Conservation (phyloP, 2,329 filamentous ascomycete genomes). For the Fusarium citri region DNA sequence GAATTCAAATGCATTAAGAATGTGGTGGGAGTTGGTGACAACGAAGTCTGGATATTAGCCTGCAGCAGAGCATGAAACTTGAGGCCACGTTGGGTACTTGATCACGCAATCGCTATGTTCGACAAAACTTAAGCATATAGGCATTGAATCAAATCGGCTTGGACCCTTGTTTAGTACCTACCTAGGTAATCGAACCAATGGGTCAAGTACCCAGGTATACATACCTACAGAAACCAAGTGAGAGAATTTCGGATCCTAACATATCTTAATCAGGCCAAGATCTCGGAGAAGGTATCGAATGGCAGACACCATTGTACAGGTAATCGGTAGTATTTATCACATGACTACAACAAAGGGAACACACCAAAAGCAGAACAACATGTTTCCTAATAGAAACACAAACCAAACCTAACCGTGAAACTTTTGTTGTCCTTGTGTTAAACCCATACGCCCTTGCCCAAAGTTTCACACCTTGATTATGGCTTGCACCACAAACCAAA, state of each 20-base stretch:
- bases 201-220: background rate
- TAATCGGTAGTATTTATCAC: conserved; percentile 7
- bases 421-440: conserved; percentile 30
- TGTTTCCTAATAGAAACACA: conserved; percentile 11
- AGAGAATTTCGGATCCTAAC: background rate
- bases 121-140: no score
- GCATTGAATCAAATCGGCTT: background rate
- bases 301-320: background rate
- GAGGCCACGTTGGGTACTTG: background rate
- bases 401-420: conserved; percentile 14
- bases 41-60: background rate
- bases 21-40: background rate
- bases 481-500: conserved; percentile 21
- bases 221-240: background rate
- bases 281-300: background rate
- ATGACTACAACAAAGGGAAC: conserved; percentile 8
- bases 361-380: background rate
- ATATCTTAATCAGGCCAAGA: background rate
- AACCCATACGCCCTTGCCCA: conserved; percentile 35
- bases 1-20: background rate
- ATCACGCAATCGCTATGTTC: background rate
- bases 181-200: background rate
- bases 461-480: conserved; percentile 20
- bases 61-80: background rate
- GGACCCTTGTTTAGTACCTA: background rate